These are phyloP conservation scores for Knufia fluminis DNA, from an alignment of 2,329 filamentous ascomycete species.

Conservation along the genomic window DNA sequence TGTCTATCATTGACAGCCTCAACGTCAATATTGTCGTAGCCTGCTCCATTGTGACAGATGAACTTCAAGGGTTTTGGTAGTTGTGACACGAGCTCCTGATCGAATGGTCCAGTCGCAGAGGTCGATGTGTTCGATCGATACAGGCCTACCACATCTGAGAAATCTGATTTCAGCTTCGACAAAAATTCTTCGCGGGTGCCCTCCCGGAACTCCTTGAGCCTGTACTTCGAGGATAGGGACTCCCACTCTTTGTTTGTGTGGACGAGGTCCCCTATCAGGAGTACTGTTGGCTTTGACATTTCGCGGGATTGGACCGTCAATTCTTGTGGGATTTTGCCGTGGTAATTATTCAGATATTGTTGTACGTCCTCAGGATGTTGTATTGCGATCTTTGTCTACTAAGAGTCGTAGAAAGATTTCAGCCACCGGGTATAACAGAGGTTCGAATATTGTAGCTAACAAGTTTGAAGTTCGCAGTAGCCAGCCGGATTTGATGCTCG, in stretches of 20 bases:
- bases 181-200: constrained; percentile 49
- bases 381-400: not conserved
- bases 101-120: constrained; percentile 40
- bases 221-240: constrained; percentile 31
- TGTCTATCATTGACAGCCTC: constrained; percentile 40
- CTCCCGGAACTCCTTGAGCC: constrained; percentile 43
- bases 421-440: constrained; percentile 5
- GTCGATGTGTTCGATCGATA: constrained; percentile 52
- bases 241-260: constrained; percentile 38
- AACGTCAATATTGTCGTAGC: constrained; percentile 53
- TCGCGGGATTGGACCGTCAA: not conserved
- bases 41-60: constrained; percentile 48
- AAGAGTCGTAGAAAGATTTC: not conserved
- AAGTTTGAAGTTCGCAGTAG: not conserved
- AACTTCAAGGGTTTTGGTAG: constrained; percentile 40
- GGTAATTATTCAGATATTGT: not conserved
- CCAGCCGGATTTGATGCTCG: not conserved
- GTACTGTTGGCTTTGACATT: constrained; percentile 27
- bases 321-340: not conserved
- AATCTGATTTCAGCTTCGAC: constrained; percentile 45
- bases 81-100: constrained; percentile 38
- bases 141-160: constrained; percentile 45
- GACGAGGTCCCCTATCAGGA: constrained; percentile 37
- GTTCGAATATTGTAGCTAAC: constrained; percentile 2
- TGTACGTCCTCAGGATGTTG: not conserved